A percentile compares a stretch with the other conserved stretches of the same genome.
These are phyloP conservation scores for Pichia exigua DNA, from an alignment of 805 yeast genomes.

Conservation along the genomic window DNA sequence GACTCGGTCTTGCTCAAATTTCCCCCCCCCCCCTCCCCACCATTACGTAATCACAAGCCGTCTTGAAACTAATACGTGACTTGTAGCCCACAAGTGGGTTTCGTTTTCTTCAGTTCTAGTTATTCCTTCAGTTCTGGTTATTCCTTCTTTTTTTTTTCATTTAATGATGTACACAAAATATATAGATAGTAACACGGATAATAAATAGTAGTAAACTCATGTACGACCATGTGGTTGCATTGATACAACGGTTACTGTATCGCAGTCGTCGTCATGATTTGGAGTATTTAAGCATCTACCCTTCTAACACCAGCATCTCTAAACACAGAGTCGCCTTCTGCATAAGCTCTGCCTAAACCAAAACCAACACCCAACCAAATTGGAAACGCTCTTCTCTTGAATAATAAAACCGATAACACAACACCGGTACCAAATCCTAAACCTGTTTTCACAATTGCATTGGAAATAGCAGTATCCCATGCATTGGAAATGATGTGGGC, in stretches of 20 bases:
- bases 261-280: too few species aligned
- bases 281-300: constrained; percentile 46
- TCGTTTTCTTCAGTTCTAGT: too few species aligned
- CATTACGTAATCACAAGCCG: too few species aligned
- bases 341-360: constrained; percentile 95
- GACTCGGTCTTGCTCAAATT: too few species aligned
- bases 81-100: too few species aligned
- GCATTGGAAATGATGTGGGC: constrained; percentile 25
- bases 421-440: constrained; percentile 97
- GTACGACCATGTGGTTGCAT: neutral
- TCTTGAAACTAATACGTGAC: too few species aligned
- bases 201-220: neutral
- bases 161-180: neutral
- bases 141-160: neutral
- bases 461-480: constrained; percentile 96
- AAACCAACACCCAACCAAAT: constrained; percentile 97
- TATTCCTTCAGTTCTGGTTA: neutral
- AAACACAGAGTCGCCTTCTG: constrained; percentile 97
- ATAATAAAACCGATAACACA: constrained; percentile 78
- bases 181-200: neutral
- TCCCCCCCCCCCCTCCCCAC: too few species aligned
- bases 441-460: constrained; percentile 89
- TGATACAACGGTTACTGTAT: too few species aligned
- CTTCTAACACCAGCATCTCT: constrained; percentile 75
- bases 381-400: constrained; percentile 93